Base-by-base conservation (phyloP, 2,329 filamentous ascomycete species). In the Stagonosporopsis cucurbitacearum region DNA sequence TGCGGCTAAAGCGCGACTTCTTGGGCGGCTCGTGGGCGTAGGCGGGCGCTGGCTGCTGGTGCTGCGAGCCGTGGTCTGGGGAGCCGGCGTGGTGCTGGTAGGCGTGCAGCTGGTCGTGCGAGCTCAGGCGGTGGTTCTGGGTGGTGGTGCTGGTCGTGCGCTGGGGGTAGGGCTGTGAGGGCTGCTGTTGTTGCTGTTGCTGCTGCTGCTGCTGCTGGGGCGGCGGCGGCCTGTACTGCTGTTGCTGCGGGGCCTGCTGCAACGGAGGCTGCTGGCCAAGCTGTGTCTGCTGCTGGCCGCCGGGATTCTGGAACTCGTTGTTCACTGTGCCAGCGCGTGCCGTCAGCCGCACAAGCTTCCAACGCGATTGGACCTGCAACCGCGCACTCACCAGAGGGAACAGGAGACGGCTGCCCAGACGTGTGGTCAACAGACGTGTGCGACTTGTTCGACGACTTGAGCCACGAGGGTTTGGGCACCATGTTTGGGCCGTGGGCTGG, bases 401-500 rank as follows among this genome's bases (percentile, higher is more conserved):
- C 67, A 36, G 73, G 70, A 50, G 71, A 73, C 23, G 67, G 62
- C 45, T 73, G 73, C 40, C 70, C 73, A 54, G 71, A 68, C 41
- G 68, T 63, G 37, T 57, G 69, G 60, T 74, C 73, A 53, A 75
- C 68, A 43, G 74, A 74, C 40, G 69, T 66, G 60, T 76, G 72
- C 66, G 74, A 74, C 55, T 67, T 67, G 41, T 75, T 75, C 67
- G 69, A 69, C 67, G 69, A 69, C 72, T 75, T 76, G 57, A 64
- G 66, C 73, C 68, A 75, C 40, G 71, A 68, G 50, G 72, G 68
- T 65, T 70, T 72, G 51, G 71, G 69, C 65, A 72, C 71, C 74
- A 76, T 77, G 48, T 37, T 47, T 54, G 67, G 72, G 73, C 66
- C 51, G 60, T 60, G 57, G 54, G 56, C 62, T 58, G 52, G 55